Conservation (phyloP, 2,329 filamentous ascomycete genomes). For the Epichloe scottii region DNA sequence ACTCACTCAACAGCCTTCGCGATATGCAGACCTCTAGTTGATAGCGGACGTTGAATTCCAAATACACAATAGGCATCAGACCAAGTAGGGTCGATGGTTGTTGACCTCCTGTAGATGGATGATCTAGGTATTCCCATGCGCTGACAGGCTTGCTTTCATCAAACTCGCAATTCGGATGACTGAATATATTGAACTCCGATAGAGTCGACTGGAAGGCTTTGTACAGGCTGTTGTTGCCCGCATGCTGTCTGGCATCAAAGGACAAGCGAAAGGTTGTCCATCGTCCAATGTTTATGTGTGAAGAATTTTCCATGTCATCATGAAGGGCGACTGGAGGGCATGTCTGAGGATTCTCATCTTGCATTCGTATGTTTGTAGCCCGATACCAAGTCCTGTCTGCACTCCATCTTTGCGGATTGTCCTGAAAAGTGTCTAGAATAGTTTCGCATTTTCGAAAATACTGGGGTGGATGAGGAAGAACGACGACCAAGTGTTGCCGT, state of each 20-base stretch:
- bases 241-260: constrained; percentile 11
- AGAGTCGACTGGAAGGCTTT: constrained; percentile 39
- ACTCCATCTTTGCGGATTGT: constrained; percentile 24
- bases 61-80: constrained; percentile 14
- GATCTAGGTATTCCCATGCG: constrained; percentile 22
- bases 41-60: constrained; percentile 68
- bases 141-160: constrained; percentile 14
- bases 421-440: constrained; percentile 20
- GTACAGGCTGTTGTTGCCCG: background rate
- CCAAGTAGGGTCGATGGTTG: constrained; percentile 18
- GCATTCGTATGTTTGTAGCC: constrained; percentile 29
- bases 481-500: constrained; percentile 30
- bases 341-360: constrained; percentile 20
- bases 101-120: constrained; percentile 10
- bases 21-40: constrained; percentile 93
- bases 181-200: constrained; percentile 58
- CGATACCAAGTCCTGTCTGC: constrained; percentile 34
- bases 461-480: constrained; percentile 34
- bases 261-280: constrained; percentile 43
- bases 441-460: constrained; percentile 30
- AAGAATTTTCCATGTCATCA: constrained; percentile 19
- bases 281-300: constrained; percentile 38
- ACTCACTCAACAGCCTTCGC: constrained; percentile 61
- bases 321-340: constrained; percentile 27
- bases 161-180: constrained; percentile 32